phyloP scores from a whole-genome alignment of 352 stramenopile genomes.

The Pythium oligandrum region DNA sequence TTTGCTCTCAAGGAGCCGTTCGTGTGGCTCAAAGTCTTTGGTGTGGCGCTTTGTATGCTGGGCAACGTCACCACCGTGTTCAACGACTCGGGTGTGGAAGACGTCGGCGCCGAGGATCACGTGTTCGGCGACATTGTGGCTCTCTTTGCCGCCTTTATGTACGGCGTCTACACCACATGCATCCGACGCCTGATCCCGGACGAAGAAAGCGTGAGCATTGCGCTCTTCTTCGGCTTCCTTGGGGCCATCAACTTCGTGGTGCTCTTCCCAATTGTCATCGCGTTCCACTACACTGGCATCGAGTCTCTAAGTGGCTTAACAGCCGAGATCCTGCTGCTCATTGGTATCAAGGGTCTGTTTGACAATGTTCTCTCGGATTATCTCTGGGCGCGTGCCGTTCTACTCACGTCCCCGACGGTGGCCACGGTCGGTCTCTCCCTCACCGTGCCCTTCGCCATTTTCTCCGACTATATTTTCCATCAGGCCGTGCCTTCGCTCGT shows the following conservation, averaged over 20 bases:
- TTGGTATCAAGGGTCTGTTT: constrained; percentile 88
- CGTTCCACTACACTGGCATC: constrained; percentile 53
- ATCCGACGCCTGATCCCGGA: constrained; percentile 74
- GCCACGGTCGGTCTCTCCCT: constrained; percentile 94
- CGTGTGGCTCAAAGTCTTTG: constrained; percentile 72
- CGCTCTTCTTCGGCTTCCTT: constrained; percentile 94
- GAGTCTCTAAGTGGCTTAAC: constrained; percentile 57
- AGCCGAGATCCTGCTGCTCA: constrained; percentile 73
- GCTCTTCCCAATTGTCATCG: constrained; percentile 61
- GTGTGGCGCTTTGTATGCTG: constrained; percentile 83
- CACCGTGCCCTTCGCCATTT: constrained; percentile 94
- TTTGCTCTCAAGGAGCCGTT: constrained; percentile 76
- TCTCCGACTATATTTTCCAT: constrained; percentile 81
- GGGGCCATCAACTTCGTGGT: constrained; percentile 86
- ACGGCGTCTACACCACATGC: constrained; percentile 93
- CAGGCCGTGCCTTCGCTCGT: constrained; percentile 38
- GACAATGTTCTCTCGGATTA: constrained; percentile 96
- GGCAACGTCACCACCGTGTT: constrained; percentile 86
- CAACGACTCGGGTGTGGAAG: constrained; percentile 41
- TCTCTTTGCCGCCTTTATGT: constrained; percentile 85
- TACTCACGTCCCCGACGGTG: constrained; percentile 94
- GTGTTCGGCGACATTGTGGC: constrained; percentile 59
- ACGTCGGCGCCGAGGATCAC: constrained; percentile 25
- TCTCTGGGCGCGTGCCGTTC: constrained; percentile 92
- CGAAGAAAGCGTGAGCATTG: constrained; percentile 87